phyloP scores from a whole-genome alignment of 2,329 filamentous ascomycete genomes.

The Lizonia empirigonia region DNA sequence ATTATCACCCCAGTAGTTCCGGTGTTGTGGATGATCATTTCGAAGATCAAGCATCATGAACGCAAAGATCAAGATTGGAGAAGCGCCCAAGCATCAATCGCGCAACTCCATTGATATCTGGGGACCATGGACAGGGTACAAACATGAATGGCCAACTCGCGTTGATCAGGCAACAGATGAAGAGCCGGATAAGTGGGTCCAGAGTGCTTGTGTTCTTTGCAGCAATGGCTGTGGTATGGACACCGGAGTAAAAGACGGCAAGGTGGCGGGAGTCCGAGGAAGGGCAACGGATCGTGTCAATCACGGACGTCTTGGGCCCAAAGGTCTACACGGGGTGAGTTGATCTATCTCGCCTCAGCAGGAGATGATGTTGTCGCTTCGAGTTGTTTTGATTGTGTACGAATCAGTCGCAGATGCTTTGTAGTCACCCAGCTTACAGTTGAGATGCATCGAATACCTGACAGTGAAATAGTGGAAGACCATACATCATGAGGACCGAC shows the following conservation, averaged over 20 bases:
- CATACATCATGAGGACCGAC: conserved; percentile 4
- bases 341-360: too few species aligned
- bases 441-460: not conserved
- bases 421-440: not conserved
- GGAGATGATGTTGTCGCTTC: too few species aligned
- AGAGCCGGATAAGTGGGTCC: conserved; percentile 8
- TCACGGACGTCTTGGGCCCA: conserved; percentile 3
- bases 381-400: too few species aligned
- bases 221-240: conserved; percentile 8
- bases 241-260: conserved; percentile 4
- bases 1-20: not conserved
- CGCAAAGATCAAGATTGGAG: conserved; percentile 5
- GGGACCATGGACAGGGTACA: conserved; percentile 5
- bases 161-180: conserved; percentile 7
- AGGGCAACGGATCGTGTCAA: conserved; percentile 7
- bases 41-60: conserved; percentile 4
- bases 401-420: too few species aligned
- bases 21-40: not conserved
- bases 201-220: conserved; percentile 9
- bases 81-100: conserved; percentile 6
- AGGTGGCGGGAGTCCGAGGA: conserved; percentile 5
- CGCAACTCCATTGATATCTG: conserved; percentile 9
- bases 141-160: conserved; percentile 7
- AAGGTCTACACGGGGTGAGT: conserved; percentile 4
- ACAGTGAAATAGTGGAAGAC: conserved; percentile 4